Base-by-base conservation (phyloP, 2,329 filamentous ascomycete species). In the Arthrobotrys pseudoclavata region DNA sequence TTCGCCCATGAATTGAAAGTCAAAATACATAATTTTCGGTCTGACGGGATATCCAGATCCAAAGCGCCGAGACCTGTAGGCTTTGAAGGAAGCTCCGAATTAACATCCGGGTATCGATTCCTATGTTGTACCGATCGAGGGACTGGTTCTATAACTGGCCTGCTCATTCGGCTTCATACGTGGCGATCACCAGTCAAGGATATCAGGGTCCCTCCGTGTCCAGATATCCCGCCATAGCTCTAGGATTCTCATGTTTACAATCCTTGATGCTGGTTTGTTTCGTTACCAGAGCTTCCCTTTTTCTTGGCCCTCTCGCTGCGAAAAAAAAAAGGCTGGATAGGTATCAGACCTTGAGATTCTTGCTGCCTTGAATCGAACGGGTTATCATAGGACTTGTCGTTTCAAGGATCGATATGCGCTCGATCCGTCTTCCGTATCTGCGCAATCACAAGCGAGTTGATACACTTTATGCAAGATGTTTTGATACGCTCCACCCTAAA, bases 211-310 rank as follows among this genome's bases (percentile, higher is more conserved):
- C 55, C 20, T 60, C 31, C 34, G 42, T 66, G 45, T 26, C 40
- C 0, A 24, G 1, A 34, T 69, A 20, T 10, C 47, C 20, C 48
- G 7, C 63, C 22, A 31, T 10, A 10, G 4, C 15, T 13, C 31
- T 24, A 60, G 55, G 55, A 40, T 57, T 24, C 29, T 47, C 24
- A 29, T 40, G 1, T 40, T n/a, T 34, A 10, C 22, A 60, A 53
- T 13, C 50, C 50, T 60, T 60, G 50, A 69, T 69, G 31, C 34
- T 26, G 5, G 55, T 9, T 7, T 60, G 15, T 42, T 67, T 74
- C 69, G 52, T 74, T 62, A 74, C 52, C 69, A 62, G 60, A 74
- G 45, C 48, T 47, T 45, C 42, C 55, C 20, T 42, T 48, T 26
- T 26, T 42, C 60, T 50, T 64, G 61, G 60, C 60, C 40, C 34